phyloP scores from a whole-genome alignment of 495 filamentous ascomycete genomes.

The Aspergillus biplanus region DNA sequence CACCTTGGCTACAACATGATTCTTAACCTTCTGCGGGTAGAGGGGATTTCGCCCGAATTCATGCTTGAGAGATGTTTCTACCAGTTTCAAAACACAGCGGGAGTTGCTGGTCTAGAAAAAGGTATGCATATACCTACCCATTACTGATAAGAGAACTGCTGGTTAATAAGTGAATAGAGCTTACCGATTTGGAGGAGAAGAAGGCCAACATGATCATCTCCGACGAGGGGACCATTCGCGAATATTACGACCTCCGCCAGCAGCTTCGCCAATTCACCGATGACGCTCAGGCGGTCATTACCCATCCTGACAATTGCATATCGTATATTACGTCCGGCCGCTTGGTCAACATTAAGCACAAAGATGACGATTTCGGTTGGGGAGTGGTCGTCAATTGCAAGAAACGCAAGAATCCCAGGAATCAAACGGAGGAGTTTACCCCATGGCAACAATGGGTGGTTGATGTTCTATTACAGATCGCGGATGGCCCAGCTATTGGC shows the following conservation, averaged over 20 bases:
- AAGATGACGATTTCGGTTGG: constrained; percentile 88
- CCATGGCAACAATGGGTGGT: constrained; percentile 77
- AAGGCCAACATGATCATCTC: constrained; percentile 71
- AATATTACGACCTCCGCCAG: constrained; percentile 86
- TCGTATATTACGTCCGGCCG: constrained; percentile 82
- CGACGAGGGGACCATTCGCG: constrained; percentile 84
- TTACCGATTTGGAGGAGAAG: constrained; percentile 72
- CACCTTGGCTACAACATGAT: constrained; percentile 99
- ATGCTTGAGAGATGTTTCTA: constrained; percentile 97
- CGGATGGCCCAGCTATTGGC: constrained; percentile 59
- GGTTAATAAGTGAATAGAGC: constrained; percentile 53
- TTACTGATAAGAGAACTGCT: not conserved
- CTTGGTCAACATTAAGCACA: constrained; percentile 78
- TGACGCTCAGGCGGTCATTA: constrained; percentile 86
- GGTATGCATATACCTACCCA: constrained; percentile 34
- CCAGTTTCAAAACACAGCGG: constrained; percentile 94
- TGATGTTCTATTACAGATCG: constrained; percentile 79
- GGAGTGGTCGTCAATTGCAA: constrained; percentile 77
- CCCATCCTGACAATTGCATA: constrained; percentile 81
- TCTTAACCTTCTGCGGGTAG: constrained; percentile 91
- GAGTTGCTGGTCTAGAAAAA: constrained; percentile 78
- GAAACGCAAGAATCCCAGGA: constrained; percentile 61
- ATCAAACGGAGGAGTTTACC: constrained; percentile 63
- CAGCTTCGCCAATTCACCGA: constrained; percentile 80
- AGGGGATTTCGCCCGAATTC: constrained; percentile 93